Base-by-base conservation (phyloP, 208 protist genomes). In the Zelonia costaricensis region DNA sequence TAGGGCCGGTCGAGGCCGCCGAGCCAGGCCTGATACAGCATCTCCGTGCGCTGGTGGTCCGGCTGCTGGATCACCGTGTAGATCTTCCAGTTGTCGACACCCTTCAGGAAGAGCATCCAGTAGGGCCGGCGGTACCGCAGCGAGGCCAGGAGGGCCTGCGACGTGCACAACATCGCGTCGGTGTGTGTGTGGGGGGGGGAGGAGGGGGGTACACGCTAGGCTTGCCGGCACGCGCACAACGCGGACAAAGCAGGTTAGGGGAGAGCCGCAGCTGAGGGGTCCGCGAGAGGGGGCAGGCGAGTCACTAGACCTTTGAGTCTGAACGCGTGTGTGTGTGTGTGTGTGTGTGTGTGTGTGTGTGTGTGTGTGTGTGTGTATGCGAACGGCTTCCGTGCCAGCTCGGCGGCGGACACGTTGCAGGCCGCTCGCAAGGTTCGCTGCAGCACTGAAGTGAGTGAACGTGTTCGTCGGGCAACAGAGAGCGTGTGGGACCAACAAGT, bases 11-110 rank as follows among this genome's bases (percentile, higher is more conserved):
- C 91, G 10, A 96, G 69, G n/a, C 91, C 91, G 31, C 91, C 91
- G 0, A 96, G 84, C 88, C 91, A 96, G 23, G 91, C 86, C 82
- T 96, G 91, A 63, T 96, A 96, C 44, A 94, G 69, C 91, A 96
- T 96, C 72, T 96, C 91, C 18, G 87, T 96, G 40, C 91, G 87
- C 63, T 96, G 87, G 62, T 94, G 87, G 40, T 94, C 91, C 2
- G 91, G 86, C 76, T 96, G 86, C 68, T 94, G 86, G 35, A 94
- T 93, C 45, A 93, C 87, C 4, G 91, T 96, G 76, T 96, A 96
- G 40, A 96, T 94, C 59, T 82, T 83, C 88, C 91, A 96, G 73
- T 96, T 93, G 63, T 96, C 88, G n/a, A 82, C 84, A 46, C 77
- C 78, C 28, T 94, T 91, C 3, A 96, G 78, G 62, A 94, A 93